phyloP scores from a whole-genome alignment of 2,329 filamentous ascomycete genomes.

The Bimuria novae-zelandiae region DNA sequence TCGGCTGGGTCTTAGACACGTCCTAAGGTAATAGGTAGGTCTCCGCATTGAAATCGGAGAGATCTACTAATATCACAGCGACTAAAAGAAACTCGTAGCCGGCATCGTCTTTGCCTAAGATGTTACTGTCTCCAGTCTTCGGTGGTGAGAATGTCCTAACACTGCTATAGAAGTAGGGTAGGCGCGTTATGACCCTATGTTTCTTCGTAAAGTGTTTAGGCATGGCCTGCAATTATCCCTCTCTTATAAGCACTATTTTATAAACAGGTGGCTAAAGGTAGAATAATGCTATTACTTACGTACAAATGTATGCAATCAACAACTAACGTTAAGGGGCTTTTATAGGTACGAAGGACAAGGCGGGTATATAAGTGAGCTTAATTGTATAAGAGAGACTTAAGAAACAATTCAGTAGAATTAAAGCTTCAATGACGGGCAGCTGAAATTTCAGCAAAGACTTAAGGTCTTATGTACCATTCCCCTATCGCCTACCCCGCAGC shows the following conservation, averaged over 20 bases:
- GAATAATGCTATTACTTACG: not conserved
- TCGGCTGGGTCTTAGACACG: not conserved
- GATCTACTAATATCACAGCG: not conserved
- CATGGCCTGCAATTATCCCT: too few relatives aligned
- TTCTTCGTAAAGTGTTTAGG: not conserved
- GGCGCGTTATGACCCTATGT: not conserved
- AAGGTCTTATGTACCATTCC: not conserved
- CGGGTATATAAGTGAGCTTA: not conserved
- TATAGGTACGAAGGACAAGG: not conserved
- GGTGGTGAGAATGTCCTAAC: not conserved
- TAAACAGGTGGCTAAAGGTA: not conserved
- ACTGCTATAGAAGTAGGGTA: not conserved
- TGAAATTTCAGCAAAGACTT: not conserved
- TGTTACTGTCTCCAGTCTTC: not conserved
- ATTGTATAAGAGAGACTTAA: not conserved
- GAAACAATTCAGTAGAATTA: not conserved
- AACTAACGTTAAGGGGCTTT: not conserved
- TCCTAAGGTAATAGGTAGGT: not conserved
- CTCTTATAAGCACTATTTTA: not conserved
- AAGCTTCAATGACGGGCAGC: conserved; percentile 1
- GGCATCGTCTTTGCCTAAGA: not conserved
- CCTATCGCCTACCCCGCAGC: not conserved
- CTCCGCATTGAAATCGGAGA: not conserved
- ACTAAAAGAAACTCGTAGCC: not conserved
- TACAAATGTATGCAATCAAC: not conserved